A percentile compares a stretch with the other conserved stretches of the same genome.
phyloP scores from a whole-genome alignment of 768 basidiomycete species.

The Baorangia bicolor region DNA sequence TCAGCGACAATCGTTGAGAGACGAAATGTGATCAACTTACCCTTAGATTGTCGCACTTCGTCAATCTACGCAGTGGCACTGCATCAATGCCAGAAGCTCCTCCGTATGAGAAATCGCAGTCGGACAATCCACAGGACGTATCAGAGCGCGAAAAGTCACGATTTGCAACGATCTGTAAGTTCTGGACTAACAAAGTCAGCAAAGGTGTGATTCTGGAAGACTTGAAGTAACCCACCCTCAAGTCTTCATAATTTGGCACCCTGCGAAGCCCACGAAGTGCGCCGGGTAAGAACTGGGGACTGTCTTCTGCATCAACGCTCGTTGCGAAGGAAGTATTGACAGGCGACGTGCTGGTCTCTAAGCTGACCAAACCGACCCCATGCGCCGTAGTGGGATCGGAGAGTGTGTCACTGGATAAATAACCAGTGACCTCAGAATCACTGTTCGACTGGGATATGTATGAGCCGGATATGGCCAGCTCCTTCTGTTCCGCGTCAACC shows the following conservation, averaged over 20 bases:
- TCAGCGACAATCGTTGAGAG: not conserved
- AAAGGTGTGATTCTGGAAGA: not conserved
- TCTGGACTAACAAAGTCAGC: not conserved
- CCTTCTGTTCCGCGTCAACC: not conserved
- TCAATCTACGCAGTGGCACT: not conserved
- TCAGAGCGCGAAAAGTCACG: not conserved
- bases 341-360: not conserved
- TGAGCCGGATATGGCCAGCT: not conserved
- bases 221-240: slow-evolving; percentile 10
- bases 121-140: not conserved
- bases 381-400: not conserved
- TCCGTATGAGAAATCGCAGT: not conserved
- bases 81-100: not conserved
- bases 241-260: slow-evolving; percentile 16
- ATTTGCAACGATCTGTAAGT: not conserved
- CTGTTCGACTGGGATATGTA: not conserved
- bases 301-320: slow-evolving; percentile 14
- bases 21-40: not conserved
- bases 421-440: not conserved
- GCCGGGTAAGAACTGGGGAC: not conserved
- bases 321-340: slow-evolving; percentile 19
- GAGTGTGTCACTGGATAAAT: slow-evolving; percentile 7
- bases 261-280: slow-evolving; percentile 15
- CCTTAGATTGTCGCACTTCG: not conserved
- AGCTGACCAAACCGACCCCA: not conserved